Percentiles rank a stretch among this genome's conserved stretches.
phyloP scores from a whole-genome alignment of 2,329 filamentous ascomycete genomes.

The Paramyrothecium roridum region DNA sequence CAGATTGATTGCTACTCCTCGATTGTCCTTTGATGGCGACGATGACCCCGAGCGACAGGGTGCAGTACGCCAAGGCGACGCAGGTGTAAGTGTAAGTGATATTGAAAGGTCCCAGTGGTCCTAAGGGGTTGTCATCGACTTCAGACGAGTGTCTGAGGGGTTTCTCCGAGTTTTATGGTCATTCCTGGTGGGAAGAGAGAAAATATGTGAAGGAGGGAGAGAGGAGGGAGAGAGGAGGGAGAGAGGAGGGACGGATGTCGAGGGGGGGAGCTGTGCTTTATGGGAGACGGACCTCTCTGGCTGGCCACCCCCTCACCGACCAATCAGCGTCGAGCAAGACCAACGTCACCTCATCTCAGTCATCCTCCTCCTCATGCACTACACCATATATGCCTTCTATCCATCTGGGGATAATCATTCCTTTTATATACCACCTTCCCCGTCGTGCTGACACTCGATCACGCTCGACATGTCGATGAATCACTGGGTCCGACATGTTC shows the following conservation, averaged over 20 bases:
- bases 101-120: not conserved
- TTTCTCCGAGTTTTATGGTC: not conserved
- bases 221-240: not conserved
- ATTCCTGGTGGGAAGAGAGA: not conserved
- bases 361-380: not conserved
- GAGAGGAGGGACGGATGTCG: not conserved
- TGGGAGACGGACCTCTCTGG: not conserved
- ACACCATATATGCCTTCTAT: not conserved
- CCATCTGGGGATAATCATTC: not conserved
- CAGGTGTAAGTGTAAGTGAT: not conserved
- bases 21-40: not conserved
- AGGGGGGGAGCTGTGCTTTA: slow-evolving; percentile 5
- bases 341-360: slow-evolving; percentile 2
- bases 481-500: not conserved
- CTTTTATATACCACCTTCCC: not conserved
- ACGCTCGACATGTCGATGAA: not conserved
- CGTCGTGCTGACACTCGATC: not conserved
- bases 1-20: not conserved
- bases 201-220: slow-evolving; percentile 1
- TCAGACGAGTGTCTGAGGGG: not conserved
- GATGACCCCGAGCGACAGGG: not conserved
- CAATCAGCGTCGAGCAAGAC: slow-evolving; percentile 1
- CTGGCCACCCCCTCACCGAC: not conserved
- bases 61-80: not conserved
- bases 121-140: not conserved